Conservation (phyloP, 352 stramenopile genomes). For the Bremia lactucae region DNA sequence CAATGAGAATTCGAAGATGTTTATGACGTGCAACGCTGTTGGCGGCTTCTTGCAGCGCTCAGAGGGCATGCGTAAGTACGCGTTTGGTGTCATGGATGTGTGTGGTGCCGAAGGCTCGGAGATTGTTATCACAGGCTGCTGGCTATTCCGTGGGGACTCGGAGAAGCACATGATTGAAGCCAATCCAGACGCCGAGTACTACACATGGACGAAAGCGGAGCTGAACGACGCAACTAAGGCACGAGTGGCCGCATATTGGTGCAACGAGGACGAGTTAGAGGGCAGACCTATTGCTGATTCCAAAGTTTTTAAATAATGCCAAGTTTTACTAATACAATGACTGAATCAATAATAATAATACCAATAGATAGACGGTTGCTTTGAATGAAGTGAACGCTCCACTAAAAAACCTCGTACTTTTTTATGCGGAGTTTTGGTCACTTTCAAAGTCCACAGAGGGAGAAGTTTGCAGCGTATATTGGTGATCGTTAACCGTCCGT, state of each 20-base stretch:
- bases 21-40: slow-evolving; percentile 90
- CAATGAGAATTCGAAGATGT: slow-evolving; percentile 87
- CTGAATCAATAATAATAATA: slow-evolving; percentile 13
- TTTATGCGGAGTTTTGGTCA: slow-evolving; percentile 5
- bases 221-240: slow-evolving; percentile 65
- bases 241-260: slow-evolving; percentile 83
- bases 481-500: slow-evolving; percentile 2
- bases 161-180: slow-evolving; percentile 82
- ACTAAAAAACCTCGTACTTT: slow-evolving; percentile 17
- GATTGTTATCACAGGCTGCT: slow-evolving; percentile 87
- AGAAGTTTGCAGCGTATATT: slow-evolving; percentile 14
- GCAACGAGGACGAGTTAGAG: slow-evolving; percentile 80
- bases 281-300: slow-evolving; percentile 84
- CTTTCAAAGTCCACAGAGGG: slow-evolving; percentile 20
- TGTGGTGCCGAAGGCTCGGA: slow-evolving; percentile 43
- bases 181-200: slow-evolving; percentile 90
- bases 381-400: too few relatives aligned
- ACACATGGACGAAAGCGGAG: slow-evolving; percentile 84
- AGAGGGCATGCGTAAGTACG: slow-evolving; percentile 88
- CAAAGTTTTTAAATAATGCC: slow-evolving; percentile 92
- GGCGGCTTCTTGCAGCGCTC: slow-evolving; percentile 88
- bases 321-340: slow-evolving; percentile 11
- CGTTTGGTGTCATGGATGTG: slow-evolving; percentile 84
- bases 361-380: not conserved
- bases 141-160: slow-evolving; percentile 84